Evolutionary conservation across 169 alveolate species (phyloP), one percentile per base, ranked within the genome.

Genomic region (Eimeria falciformis): DNA sequence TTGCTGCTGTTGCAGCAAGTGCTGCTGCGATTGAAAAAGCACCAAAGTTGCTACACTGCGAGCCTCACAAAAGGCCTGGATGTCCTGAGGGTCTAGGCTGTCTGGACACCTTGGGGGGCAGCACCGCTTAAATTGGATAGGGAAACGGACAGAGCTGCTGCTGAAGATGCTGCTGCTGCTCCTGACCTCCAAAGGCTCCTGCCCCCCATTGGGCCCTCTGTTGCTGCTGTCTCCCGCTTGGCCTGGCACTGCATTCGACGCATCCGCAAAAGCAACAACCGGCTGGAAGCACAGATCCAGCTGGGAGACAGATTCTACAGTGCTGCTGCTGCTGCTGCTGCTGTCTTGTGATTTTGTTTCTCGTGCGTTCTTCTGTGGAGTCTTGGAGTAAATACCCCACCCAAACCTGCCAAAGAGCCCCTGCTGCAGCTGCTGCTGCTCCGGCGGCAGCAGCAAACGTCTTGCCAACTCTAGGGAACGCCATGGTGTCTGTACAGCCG

Each of bases 341-440:
- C 81, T 69, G 46, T 53, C 27, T 12, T 37, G 46, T 27, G 33
- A 17, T 65, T 0, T 65, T 29, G 46, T 3, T 5, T 23, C 25
- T 11, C 25, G 46, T 29, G 81, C 81, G 25, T 27, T 69, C 81
- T 69, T 37, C 84, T 73, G 84, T 11, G 55, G 40, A 2, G 17
- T n/a, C 40, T 62, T 62, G 5, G 75, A 18, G 75, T 62, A 62
- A 62, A 62, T 62, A 14, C 75, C 75, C 75, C 75, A 62, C 37
- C 75, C 75, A 62, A 62, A 62, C 37, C 29, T 17, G 40, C 75
- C 75, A 18, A 62, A 62, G 75, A 62, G 75, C 17, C 75, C 75
- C 37, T 62, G 75, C 75, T 62, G 75, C 75, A 62, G 75, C 75
- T 62, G 75, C 75, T 62, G 75, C 75, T 62, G 75, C 75, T 62